A percentile compares a stretch with the other conserved stretches of the same genome.
Conservation (phyloP, 768 basidiomycete genomes). For the Astraeus odoratus region DNA sequence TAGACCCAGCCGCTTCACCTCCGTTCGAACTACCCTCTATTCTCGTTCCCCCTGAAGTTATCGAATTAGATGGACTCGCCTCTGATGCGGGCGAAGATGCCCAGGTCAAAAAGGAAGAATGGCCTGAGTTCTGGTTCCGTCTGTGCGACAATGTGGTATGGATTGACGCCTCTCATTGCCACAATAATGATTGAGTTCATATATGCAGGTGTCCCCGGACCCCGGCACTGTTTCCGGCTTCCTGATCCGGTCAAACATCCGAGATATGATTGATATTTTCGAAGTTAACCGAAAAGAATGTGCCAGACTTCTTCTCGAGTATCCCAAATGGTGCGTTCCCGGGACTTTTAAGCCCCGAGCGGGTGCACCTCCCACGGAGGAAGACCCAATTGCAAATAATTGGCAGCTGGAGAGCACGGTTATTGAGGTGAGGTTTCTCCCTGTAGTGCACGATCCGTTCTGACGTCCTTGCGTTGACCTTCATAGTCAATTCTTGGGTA, state of each 20-base stretch:
- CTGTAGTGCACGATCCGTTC: background rate
- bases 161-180: slow-evolving; percentile 8
- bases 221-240: slow-evolving; percentile 72
- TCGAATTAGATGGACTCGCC: slow-evolving; percentile 69
- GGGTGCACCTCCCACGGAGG: slow-evolving; percentile 47
- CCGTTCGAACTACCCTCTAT: slow-evolving; percentile 71
- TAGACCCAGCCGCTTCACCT: slow-evolving; percentile 31
- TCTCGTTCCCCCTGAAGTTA: slow-evolving; percentile 82
- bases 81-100: slow-evolving; percentile 66
- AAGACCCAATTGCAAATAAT: slow-evolving; percentile 51
- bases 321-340: slow-evolving; percentile 73
- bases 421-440: slow-evolving; percentile 55
- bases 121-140: slow-evolving; percentile 65
- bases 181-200: background rate
- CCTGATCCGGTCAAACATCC: slow-evolving; percentile 62
- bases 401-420: slow-evolving; percentile 88
- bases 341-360: slow-evolving; percentile 84
- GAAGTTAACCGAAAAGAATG: slow-evolving; percentile 96
- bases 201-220: slow-evolving; percentile 64
- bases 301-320: slow-evolving; percentile 78
- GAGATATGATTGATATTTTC: slow-evolving; percentile 81
- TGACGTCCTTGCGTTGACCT: slow-evolving; percentile 1
- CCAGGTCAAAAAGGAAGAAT: slow-evolving; percentile 73
- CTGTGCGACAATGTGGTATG: slow-evolving; percentile 57
- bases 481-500: slow-evolving; percentile 63